Evolutionary conservation across 805 yeast genomes (phyloP), one percentile per base, ranked within the genome.

Genomic region (Nakazawaea populi): DNA sequence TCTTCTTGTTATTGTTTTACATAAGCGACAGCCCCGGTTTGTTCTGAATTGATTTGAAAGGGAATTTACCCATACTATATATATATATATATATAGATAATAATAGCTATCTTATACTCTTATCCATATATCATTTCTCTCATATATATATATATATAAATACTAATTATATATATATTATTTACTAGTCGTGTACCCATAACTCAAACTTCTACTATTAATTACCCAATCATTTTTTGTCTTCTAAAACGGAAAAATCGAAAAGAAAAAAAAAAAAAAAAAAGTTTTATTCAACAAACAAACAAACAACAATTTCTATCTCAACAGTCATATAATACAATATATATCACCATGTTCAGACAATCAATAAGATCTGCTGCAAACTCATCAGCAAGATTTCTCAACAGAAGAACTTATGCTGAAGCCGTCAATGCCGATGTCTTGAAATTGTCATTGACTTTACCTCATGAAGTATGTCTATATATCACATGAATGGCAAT

Each of bases 401-500:
- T 77, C 54, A 81, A 80, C 60, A 83, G 79, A 72, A 86, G 97
- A 83, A 76, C 86, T 55, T 92, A 91, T 70, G 99, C 99, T 62
- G 96, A 92, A 61, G 95, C 87, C 58, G 77, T 75, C 40, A 59
- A 79, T 49, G 70, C 85, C 55, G 94, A 85, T 66, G 83, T 83
- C 59, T 79, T 94, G 71, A 89, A 84, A 70, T 79, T 94, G 65
- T 87, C 96, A 52, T 82, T 94, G 64, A 92, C 97, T 53, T 80
- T 91, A 63, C 99, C 99, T 58, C 90, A 88, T 70, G 83, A 85
- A 72, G 80, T 68, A 54, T 37, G 70, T 59, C 12, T 18, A 11
- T n/a, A 18, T 18, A 18, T 18, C 24, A 18, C 24, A 18, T 2
- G 2, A 18, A 18, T 18, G n/a, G n/a, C n/a, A 18, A 18, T 18